phyloP scores from a whole-genome alignment of 371 early-diverging fungal genomes.

The Fennellomyces sp. region DNA sequence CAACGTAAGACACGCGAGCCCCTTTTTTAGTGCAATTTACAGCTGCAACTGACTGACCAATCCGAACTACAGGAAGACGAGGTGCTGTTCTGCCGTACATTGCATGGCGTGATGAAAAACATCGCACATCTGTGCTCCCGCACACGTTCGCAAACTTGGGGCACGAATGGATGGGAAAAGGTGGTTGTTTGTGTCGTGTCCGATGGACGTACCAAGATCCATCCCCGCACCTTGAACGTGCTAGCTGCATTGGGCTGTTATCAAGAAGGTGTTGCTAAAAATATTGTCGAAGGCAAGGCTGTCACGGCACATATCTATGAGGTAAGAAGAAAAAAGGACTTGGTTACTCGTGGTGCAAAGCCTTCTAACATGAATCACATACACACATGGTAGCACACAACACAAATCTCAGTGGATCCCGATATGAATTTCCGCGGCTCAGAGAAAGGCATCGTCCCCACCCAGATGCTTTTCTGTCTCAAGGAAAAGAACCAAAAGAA shows the following conservation, averaged over 20 bases:
- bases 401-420: constrained; percentile 80
- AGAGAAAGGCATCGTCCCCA: constrained; percentile 80
- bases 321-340: constrained; percentile 23
- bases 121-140: constrained; percentile 87
- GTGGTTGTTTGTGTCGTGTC: constrained; percentile 91
- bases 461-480: constrained; percentile 91
- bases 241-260: constrained; percentile 81
- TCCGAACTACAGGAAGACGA: constrained; percentile 76
- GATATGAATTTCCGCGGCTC: constrained; percentile 76
- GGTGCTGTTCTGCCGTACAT: constrained; percentile 86
- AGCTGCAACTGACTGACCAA: neutral
- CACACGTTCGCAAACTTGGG: constrained; percentile 82
- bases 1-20: constrained; percentile 51
- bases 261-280: constrained; percentile 80
- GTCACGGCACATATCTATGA: constrained; percentile 84
- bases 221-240: constrained; percentile 68
- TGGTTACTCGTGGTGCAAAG: neutral
- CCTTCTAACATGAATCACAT: neutral
- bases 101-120: constrained; percentile 90
- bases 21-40: constrained; percentile 1
- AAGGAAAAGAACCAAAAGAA: constrained; percentile 93
- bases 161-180: constrained; percentile 90
- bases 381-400: constrained; percentile 66
- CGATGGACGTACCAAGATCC: constrained; percentile 67
- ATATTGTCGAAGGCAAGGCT: constrained; percentile 65